Conservation (phyloP, 106 monocot species). For the Posidonia australis region DNA sequence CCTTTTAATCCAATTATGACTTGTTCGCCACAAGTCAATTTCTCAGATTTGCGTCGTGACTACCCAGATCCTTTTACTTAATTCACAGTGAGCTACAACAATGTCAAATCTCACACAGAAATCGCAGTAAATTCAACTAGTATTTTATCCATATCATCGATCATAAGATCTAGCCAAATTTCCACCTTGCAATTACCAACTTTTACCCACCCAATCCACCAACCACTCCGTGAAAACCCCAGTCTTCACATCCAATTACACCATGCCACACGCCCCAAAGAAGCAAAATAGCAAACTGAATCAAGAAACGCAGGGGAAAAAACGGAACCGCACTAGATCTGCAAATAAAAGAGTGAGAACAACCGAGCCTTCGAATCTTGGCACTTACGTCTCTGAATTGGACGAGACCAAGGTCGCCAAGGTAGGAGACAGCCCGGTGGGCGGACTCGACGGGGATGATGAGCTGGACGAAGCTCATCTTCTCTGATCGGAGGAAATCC, state of each 20-base stretch:
- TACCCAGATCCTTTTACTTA: too few relatives aligned
- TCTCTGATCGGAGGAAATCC: slow-evolving; percentile 95
- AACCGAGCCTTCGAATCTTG: too few relatives aligned
- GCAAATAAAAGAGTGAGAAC: not conserved
- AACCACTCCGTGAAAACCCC: not conserved
- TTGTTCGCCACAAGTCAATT: too few relatives aligned
- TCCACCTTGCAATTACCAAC: not conserved
- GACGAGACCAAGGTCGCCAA: slow-evolving; percentile 83
- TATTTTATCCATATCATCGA: too few relatives aligned
- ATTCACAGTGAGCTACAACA: too few relatives aligned
- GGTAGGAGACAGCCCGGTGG: slow-evolving; percentile 72
- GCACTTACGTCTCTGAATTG: slow-evolving; percentile 87
- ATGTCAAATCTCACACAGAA: too few relatives aligned
- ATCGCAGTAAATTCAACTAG: too few relatives aligned
- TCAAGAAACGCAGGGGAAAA: not conserved
- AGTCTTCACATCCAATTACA: not conserved
- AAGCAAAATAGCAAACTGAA: not conserved
- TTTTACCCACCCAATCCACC: not conserved
- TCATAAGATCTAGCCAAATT: too few relatives aligned
- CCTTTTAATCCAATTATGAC: too few relatives aligned
- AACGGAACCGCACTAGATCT: too few relatives aligned
- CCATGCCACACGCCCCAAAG: not conserved
- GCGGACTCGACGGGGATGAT: slow-evolving; percentile 91
- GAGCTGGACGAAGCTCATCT: slow-evolving; percentile 93
- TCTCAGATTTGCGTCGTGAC: too few relatives aligned